Base-by-base conservation (phyloP, 106 monocot genomes). In the Allium cepa region DNA sequence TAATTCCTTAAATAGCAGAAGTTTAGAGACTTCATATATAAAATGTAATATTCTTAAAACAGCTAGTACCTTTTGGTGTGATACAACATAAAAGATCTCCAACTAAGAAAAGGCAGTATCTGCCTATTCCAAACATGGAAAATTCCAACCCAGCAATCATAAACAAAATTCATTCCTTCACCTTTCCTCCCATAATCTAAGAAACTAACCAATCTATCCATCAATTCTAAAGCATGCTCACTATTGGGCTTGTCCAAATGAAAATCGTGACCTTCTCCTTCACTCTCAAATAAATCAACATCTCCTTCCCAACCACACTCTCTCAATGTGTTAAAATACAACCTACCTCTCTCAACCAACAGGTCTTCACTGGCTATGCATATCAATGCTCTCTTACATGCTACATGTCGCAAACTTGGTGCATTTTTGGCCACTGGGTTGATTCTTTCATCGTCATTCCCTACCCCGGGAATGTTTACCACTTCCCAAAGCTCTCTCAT, bases 201-300 rank as follows among this genome's bases (percentile, higher is more conserved):
- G 48, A 77, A 77, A 10, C 11, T 17, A 9, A 61, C 77, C 56
- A 71, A 36, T 8, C 50, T 64, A 0, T 68, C 27, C 73, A 79
- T 68, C 62, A 72, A 45, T 47, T 62, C 62, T 57, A 49, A 59
- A 13, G 83, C 71, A 11, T 72, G 59, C 26, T 68, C 67, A 46
- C 68, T 36, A 0, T 60, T 17, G 11, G 75, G 75, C 8, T 83
- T 49, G 16, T 66, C 10, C 14, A 83, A 50, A n/a, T 71, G 70
- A 62, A 83, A 83, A n/a, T 47, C 75, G 22, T 83, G 83, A 2
- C 46, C 71, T 48, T 83, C 68, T n/a, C 63, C 79, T 27, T 68
- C 58, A 0, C 26, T 26, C 60, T 60, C 60, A 26, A 60, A 4
- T 1, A 60, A 8, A 4, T 60, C 60, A 4, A 26, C 60, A 8